Base-by-base conservation (phyloP, 108 stramenopile species). In the Stephanodiscus triporus region DNA sequence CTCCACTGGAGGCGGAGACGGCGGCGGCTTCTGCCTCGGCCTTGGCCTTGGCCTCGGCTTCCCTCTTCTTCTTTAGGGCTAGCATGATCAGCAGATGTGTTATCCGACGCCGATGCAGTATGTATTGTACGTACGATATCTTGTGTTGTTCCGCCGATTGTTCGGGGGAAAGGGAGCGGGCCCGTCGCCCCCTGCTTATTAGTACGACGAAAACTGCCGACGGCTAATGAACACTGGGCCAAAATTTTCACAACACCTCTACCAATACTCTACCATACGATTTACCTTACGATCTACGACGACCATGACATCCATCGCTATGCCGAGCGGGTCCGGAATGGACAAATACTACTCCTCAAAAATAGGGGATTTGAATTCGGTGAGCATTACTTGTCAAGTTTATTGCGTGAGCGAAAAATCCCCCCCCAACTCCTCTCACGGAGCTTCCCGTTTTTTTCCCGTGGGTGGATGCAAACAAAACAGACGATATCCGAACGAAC, bases 31-130 rank as follows among this genome's bases (percentile, higher is more conserved):
- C 88, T 48, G 88, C 88, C 53, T 80, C 84, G 60, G 85, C 86
- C 66, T 81, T 86, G 71, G 81, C 81, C 60, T 82, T 78, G 76
- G 81, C 81, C 55, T 89, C 88, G 55, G 87, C 88, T 65, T 93
- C 93, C 66, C 93, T 87, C 66, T 95, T 95, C 80, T 95, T 95
- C 76, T 95, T 95, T 53, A 95, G 78, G 63, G 93, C 93, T 57
- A 95, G 75, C 93, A 95, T 95, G 19, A 49, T 49, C 48, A n/a
- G n/a, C n/a, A n/a, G n/a, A n/a, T n/a, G n/a, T n/a, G n/a, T n/a
- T n/a, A n/a, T n/a, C n/a, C n/a, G 6, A 19, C 23, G 16, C 13
- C 51, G 51, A 53, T 17, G 51, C n/a, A n/a, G n/a, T n/a, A n/a
- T n/a, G n/a, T n/a, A n/a, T n/a, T n/a, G n/a, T n/a, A n/a, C n/a